Conservation (phyloP, 1,284 basidiomycete species). For the Apiotrichum domesticum region DNA sequence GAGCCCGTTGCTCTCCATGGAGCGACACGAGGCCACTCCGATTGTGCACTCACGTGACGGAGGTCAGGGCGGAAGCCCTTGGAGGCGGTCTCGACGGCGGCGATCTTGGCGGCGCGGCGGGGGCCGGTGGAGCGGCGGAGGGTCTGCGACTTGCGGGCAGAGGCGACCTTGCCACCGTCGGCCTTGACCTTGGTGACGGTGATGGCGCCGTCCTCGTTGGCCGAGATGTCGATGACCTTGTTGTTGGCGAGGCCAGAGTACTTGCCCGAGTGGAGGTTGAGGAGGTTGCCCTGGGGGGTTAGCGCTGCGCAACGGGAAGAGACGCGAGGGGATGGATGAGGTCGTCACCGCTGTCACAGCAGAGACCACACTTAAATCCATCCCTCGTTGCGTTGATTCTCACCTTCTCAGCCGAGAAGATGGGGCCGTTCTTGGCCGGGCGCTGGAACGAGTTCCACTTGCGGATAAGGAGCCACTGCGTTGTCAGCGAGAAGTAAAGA, state of each 20-base stretch:
- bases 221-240: conserved; percentile 66
- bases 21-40: no score
- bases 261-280: conserved; percentile 79
- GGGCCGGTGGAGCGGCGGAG: conserved; percentile 67
- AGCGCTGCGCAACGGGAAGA: no score
- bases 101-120: conserved; percentile 68
- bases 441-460: conserved; percentile 78
- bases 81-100: conserved; percentile 58
- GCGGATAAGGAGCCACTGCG: conserved; percentile 82
- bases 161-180: conserved; percentile 49
- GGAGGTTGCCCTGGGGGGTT: conserved; percentile 59
- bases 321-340: no score
- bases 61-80: conserved; percentile 78
- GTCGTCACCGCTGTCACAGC: no score
- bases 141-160: conserved; percentile 47
- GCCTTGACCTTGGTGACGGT: conserved; percentile 63
- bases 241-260: conserved; percentile 79
- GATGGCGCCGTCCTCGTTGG: conserved; percentile 56
- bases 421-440: conserved; percentile 67
- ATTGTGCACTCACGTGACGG: conserved; percentile 59
- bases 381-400: no score
- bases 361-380: no score
- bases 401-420: conserved; percentile 73
- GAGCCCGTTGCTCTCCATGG: neutral
- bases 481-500: neutral